A percentile compares a stretch with the other conserved stretches of the same genome.
Evolutionary conservation across 2,329 filamentous ascomycete genomes (phyloP).

Genomic region (Aspergillus felis): DNA sequence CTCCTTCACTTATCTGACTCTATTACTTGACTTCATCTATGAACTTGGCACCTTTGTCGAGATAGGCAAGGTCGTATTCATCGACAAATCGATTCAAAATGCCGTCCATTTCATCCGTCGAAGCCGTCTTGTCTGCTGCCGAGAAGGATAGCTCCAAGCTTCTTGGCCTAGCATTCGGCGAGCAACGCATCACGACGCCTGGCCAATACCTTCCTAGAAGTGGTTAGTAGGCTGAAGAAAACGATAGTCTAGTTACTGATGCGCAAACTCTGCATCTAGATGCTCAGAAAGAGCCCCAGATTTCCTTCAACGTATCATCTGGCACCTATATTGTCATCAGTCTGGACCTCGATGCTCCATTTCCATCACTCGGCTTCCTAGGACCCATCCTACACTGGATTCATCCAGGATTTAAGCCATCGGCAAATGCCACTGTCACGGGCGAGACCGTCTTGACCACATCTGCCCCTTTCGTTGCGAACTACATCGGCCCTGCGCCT

Average conservation of each 20-base stretch:
- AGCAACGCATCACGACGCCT: conserved; percentile 22
- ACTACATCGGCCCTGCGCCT: conserved; percentile 47
- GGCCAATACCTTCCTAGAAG: conserved; percentile 30
- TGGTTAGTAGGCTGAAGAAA: conserved; percentile 15
- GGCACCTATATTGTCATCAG: conserved; percentile 23
- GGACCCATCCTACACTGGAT: conserved; percentile 33
- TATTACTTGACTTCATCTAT: background rate
- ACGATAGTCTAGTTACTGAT: background rate
- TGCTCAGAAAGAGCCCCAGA: conserved; percentile 17
- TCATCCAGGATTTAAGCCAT: conserved; percentile 21
- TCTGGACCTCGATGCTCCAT: conserved; percentile 31
- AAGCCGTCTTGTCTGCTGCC: conserved; percentile 20
- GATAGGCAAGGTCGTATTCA: background rate
- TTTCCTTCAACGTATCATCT: conserved; percentile 14
- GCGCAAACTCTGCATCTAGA: conserved; percentile 6
- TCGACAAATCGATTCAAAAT: background rate
- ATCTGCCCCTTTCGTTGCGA: conserved; percentile 22
- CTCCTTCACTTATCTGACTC: background rate
- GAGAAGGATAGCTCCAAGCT: conserved; percentile 31
- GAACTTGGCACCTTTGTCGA: background rate
- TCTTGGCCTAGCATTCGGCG: conserved; percentile 28
- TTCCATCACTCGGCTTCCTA: conserved; percentile 23
- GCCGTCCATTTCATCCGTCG: background rate
- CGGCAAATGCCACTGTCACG: conserved; percentile 1
- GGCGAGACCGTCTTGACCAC: conserved; percentile 9